Percentiles rank a stretch among this genome's conserved stretches.
These are phyloP conservation scores for Elsinoe australis DNA, from an alignment of 2,329 filamentous ascomycete genomes.

Conservation along the genomic window DNA sequence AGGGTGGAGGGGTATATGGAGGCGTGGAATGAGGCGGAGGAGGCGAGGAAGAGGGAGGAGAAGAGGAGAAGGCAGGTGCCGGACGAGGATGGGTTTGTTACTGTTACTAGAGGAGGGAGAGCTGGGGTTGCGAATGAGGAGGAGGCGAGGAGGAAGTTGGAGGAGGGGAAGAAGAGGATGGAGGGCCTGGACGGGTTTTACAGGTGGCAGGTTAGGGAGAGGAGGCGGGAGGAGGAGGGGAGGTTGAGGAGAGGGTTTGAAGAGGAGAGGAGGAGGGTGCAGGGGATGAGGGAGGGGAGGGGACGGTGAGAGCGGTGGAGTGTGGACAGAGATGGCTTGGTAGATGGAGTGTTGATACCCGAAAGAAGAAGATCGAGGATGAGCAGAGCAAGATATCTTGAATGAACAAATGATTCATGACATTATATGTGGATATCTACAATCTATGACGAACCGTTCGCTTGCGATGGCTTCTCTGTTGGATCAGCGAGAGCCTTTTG, in stretches of 20 bases:
- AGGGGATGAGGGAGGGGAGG: constrained; percentile 60
- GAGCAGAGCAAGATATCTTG: not conserved
- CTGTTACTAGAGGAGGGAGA: constrained; percentile 70
- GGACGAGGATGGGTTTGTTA: constrained; percentile 93
- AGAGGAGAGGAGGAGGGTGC: constrained; percentile 64
- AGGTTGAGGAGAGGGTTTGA: constrained; percentile 66
- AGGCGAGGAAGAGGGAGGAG: constrained; percentile 56
- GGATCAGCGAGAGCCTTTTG: constrained; percentile 33
- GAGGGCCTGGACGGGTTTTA: constrained; percentile 67
- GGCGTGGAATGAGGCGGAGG: constrained; percentile 60
- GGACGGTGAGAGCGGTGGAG: constrained; percentile 28
- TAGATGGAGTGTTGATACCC: too few species aligned
- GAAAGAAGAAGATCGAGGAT: too few species aligned
- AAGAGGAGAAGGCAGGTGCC: constrained; percentile 65
- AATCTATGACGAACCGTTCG: constrained; percentile 8
- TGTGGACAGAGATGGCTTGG: not conserved
- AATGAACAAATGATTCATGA: not conserved
- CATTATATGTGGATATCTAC: constrained; percentile 15
- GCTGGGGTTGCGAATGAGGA: constrained; percentile 65
- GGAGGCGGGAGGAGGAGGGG: constrained; percentile 65
- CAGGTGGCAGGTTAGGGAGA: constrained; percentile 73
- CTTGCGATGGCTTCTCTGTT: constrained; percentile 20
- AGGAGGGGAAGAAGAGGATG: constrained; percentile 57
- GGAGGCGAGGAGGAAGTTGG: constrained; percentile 55
- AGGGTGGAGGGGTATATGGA: constrained; percentile 81